Percentiles rank a stretch among this genome's conserved stretches.
phyloP scores from a whole-genome alignment of 305 asterid species.

The Fraxinus dipetala region DNA sequence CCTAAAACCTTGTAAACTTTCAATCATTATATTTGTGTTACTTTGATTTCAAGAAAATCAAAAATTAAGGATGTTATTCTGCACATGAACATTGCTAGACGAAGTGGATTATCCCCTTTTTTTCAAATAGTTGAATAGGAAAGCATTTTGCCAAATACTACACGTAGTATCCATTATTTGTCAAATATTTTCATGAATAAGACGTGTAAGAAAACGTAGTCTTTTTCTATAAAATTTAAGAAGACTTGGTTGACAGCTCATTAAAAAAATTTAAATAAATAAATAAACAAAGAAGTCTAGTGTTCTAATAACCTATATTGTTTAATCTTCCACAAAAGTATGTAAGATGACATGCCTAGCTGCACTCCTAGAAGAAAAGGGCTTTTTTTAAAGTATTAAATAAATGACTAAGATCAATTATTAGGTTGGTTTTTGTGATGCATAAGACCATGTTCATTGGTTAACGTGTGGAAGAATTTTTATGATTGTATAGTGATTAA shows the following conservation, averaged over 20 bases:
- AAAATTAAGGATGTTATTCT: background rate
- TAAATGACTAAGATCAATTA: slow-evolving; percentile 32
- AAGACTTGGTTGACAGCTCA: background rate
- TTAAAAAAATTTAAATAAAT: background rate
- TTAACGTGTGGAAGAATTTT: slow-evolving; percentile 33
- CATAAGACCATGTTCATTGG: slow-evolving; percentile 29
- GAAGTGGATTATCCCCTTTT: background rate
- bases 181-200: background rate
- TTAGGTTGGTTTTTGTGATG: slow-evolving; percentile 34
- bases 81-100: background rate
- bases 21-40: too few relatives aligned
- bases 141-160: too few relatives aligned
- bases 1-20: too few relatives aligned
- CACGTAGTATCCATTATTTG: too few relatives aligned
- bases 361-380: slow-evolving; percentile 5
- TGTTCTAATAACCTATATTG: background rate
- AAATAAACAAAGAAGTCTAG: background rate
- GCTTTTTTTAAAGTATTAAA: background rate
- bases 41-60: background rate
- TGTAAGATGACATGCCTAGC: slow-evolving; percentile 15
- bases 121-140: too few relatives aligned
- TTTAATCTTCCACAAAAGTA: background rate
- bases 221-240: background rate
- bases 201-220: background rate
- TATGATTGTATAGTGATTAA: slow-evolving; percentile 21